Conservation (phyloP, 495 filamentous ascomycete species). For the Aspergillus indologenus region DNA sequence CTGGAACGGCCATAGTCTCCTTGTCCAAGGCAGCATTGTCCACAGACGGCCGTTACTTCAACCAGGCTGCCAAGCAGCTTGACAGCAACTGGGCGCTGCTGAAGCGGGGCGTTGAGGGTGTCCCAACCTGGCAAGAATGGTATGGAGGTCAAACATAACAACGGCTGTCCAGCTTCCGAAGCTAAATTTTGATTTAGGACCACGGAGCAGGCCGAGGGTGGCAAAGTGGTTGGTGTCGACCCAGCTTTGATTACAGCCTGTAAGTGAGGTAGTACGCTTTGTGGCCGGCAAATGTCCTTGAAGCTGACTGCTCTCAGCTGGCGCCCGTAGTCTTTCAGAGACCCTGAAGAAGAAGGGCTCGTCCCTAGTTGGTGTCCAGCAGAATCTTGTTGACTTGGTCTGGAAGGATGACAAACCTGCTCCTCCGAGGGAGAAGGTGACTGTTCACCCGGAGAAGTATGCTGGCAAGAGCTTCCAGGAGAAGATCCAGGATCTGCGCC, state of each 20-base stretch:
- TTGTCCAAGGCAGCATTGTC: slow-evolving; percentile 82
- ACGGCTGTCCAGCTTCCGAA: background rate
- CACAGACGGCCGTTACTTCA: slow-evolving; percentile 98
- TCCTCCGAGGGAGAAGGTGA: slow-evolving; percentile 72
- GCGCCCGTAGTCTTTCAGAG: slow-evolving; percentile 82
- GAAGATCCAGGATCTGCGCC: slow-evolving; percentile 83
- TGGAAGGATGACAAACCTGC: slow-evolving; percentile 76
- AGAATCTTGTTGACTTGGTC: slow-evolving; percentile 83
- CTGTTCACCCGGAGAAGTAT: slow-evolving; percentile 66
- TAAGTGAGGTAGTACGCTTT: slow-evolving; percentile 25
- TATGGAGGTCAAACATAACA: slow-evolving; percentile 29
- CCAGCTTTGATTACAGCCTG: slow-evolving; percentile 81
- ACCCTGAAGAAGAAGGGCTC: slow-evolving; percentile 82
- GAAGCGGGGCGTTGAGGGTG: slow-evolving; percentile 89
- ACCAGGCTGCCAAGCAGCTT: slow-evolving; percentile 90
- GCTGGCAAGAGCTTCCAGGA: slow-evolving; percentile 78
- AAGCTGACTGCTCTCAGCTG: slow-evolving; percentile 41
- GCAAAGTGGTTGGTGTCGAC: slow-evolving; percentile 88
- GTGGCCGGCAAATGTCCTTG: background rate
- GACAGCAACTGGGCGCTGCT: slow-evolving; percentile 89
- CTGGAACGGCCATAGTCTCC: slow-evolving; percentile 88
- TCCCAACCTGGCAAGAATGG: slow-evolving; percentile 99
- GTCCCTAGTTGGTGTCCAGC: slow-evolving; percentile 65
- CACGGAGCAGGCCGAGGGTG: slow-evolving; percentile 75
- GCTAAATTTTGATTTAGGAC: slow-evolving; percentile 49